phyloP scores from a whole-genome alignment of 2,329 filamentous ascomycete genomes.

The Stagonosporopsis rhizophila region DNA sequence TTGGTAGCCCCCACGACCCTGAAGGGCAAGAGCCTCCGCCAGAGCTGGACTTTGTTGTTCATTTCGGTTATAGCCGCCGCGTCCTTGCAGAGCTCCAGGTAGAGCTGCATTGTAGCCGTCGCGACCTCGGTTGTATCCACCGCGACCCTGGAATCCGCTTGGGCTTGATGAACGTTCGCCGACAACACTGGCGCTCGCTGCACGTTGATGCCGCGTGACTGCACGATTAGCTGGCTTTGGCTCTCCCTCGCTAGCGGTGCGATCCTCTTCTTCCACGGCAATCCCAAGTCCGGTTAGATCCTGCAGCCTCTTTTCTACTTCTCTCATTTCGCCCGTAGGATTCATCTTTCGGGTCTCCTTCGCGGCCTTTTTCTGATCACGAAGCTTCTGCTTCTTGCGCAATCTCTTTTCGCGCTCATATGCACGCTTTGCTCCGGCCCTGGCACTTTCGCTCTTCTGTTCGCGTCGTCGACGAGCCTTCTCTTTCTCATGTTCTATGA shows the following conservation, averaged over 20 bases:
- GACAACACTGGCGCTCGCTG: conserved; percentile 37
- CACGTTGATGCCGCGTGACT: conserved; percentile 39
- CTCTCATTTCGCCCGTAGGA: conserved; percentile 31
- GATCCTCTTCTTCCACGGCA: conserved; percentile 42
- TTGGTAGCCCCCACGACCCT: conserved; percentile 27
- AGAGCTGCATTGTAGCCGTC: conserved; percentile 45
- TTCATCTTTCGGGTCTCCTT: conserved; percentile 39
- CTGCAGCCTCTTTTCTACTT: conserved; percentile 38
- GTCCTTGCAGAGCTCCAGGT: conserved; percentile 40
- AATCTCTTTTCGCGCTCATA: conserved; percentile 45
- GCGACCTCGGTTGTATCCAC: conserved; percentile 45
- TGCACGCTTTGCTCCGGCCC: conserved; percentile 47
- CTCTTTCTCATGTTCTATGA: conserved; percentile 59
- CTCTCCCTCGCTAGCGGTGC: conserved; percentile 39
- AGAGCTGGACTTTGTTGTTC: conserved; percentile 27
- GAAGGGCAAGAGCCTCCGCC: conserved; percentile 30
- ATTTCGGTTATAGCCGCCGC: conserved; percentile 39
- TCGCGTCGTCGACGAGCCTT: conserved; percentile 51
- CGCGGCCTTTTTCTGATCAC: conserved; percentile 48
- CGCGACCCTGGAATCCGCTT: conserved; percentile 39
- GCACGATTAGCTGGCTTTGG: conserved; percentile 37
- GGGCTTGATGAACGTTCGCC: conserved; percentile 44
- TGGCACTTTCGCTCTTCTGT: conserved; percentile 46
- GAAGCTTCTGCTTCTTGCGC: conserved; percentile 49
- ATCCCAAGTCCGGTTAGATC: conserved; percentile 45